phyloP scores from a whole-genome alignment of 2,329 filamentous ascomycete species.

The Knoxdaviesia proteae region DNA sequence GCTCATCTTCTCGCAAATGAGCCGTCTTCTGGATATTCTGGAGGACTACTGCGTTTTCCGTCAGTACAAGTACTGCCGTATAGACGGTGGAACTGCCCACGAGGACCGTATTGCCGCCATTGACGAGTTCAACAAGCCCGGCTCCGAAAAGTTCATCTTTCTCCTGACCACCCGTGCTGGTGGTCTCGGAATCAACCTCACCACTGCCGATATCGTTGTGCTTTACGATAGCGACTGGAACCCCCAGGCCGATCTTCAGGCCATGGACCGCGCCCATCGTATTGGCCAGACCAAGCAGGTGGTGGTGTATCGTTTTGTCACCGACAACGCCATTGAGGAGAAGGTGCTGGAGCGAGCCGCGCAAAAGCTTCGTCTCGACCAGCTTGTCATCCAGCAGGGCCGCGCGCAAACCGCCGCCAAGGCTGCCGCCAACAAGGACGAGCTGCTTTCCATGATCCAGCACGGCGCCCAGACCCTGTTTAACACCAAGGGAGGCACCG shows the following conservation, averaged over 20 bases:
- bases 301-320: constrained; percentile 88
- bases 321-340: constrained; percentile 94
- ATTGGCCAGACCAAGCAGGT: constrained; percentile 98
- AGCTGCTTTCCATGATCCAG: constrained; percentile 94
- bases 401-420: constrained; percentile 80
- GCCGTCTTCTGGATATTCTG: constrained; percentile 82
- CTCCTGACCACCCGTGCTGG: constrained; percentile 86
- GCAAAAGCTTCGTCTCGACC: constrained; percentile 87
- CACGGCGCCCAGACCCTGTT: constrained; percentile 95
- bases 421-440: constrained; percentile 84
- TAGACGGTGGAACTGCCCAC: constrained; percentile 89
- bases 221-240: constrained; percentile 99
- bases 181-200: constrained; percentile 91
- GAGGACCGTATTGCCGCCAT: constrained; percentile 96
- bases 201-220: constrained; percentile 83
- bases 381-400: constrained; percentile 94
- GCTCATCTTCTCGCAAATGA: constrained; percentile 99
- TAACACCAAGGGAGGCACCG: constrained; percentile 46
- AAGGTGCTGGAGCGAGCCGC: constrained; percentile 93
- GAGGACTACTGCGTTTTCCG: constrained; percentile 97
- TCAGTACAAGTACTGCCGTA: constrained; percentile 87
- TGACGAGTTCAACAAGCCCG: constrained; percentile 93
- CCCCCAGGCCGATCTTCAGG: constrained; percentile 91
- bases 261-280: constrained; percentile 96
- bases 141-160: constrained; percentile 92